Conservation (phyloP, 345 rosid species). For the Trapa incisa region DNA sequence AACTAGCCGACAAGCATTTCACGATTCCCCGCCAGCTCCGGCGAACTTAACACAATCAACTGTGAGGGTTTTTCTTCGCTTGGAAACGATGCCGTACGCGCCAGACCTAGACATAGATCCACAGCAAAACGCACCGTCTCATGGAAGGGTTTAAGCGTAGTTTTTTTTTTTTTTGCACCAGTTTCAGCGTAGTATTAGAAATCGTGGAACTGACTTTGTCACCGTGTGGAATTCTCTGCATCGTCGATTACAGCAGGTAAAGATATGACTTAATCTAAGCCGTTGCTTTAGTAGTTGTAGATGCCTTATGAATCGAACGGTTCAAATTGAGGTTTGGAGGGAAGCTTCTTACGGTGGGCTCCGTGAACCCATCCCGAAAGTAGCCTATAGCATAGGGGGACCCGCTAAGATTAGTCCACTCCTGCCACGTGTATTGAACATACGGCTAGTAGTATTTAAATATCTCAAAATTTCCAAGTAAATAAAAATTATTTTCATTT, state of each 20-base stretch:
- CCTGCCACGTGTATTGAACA: slow-evolving; percentile 2
- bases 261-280: background rate
- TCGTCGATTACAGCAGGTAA: background rate
- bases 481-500: too few species aligned
- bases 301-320: background rate
- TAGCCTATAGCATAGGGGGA: background rate
- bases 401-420: background rate
- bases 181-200: background rate
- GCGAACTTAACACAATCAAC: too few species aligned
- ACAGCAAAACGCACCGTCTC: too few species aligned
- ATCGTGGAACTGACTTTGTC: background rate
- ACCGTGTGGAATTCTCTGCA: too few species aligned
- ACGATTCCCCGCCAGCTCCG: too few species aligned
- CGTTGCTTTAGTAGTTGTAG: background rate
- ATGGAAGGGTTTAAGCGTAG: too few species aligned
- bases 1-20: background rate
- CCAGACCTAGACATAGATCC: too few species aligned
- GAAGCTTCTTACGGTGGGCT: background rate
- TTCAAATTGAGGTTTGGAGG: background rate
- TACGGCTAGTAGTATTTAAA: background rate
- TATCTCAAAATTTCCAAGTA: background rate
- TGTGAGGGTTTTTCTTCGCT: too few species aligned
- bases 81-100: too few species aligned
- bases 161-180: too few species aligned
- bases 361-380: background rate